Base-by-base conservation (phyloP, 164 flowering plant genomes). In the Berberis vulgaris region DNA sequence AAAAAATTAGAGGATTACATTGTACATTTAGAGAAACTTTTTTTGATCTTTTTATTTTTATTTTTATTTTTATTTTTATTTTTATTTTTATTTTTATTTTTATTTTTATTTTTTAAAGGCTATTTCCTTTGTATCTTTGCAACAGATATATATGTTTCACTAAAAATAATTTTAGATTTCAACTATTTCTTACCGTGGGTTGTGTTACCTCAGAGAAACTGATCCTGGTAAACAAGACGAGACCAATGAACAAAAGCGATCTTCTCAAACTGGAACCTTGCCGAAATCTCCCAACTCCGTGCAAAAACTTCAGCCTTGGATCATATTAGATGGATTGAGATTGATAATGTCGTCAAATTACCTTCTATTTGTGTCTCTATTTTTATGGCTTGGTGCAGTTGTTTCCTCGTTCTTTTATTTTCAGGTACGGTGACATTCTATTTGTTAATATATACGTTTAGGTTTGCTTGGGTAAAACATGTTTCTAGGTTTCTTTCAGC, bases 321-420 rank as follows among this genome's bases (percentile, higher is more conserved):
- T 85, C 74, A 76, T 87, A 65, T 73, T 93, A 39, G 97, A 93
- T 69, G 98, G 98, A 62, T 59, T 93, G 49, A 69, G 77, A 69
- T 90, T 90, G 59, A 87, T 93, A 68, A 40, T 88, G 52, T 78
- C 91, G 55, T 90, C 98, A 61, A 78, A 80, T 49, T 93, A 93
- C 77, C 76, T 93, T 65, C 71, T 93, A 60, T 80, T 69, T 59
- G 86, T 93, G 64, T 84, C 96, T 59, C 73, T 83, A 67, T 90
- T 93, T 71, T 73, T 93, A 38, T 93, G 98, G 98, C 80, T 93
- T 57, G 79, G 95, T 83, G 98, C 98, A 55, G 89, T 87, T 69
- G 83, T 90, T 60, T 93, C 98, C 59, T 93, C 98, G 61, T 88
- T 90, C 83, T 94, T 94, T 72, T 94, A 94, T 74, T 91, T 94